phyloP scores from a whole-genome alignment of 106 monocot genomes.

The Dactylorhiza incarnata region DNA sequence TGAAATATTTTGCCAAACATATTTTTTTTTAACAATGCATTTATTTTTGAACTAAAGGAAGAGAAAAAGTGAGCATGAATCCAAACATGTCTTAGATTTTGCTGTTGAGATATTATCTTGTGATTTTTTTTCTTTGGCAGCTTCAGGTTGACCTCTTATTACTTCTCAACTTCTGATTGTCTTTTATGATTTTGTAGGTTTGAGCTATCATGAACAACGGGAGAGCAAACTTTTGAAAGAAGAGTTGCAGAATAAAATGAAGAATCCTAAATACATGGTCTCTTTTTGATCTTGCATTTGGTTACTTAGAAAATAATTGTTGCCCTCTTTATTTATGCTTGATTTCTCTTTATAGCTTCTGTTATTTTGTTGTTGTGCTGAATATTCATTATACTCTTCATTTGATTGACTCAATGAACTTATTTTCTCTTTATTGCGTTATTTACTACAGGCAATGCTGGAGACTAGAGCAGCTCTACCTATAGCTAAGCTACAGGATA shows the following conservation, averaged over 20 bases:
- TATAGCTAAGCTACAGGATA: conserved; percentile 58
- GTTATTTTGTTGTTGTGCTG: background rate
- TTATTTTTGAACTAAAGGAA: too few relatives aligned
- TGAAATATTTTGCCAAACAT: too few relatives aligned
- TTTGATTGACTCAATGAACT: background rate
- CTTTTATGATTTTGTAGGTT: conserved; percentile 25
- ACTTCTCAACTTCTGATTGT: background rate
- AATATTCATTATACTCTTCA: background rate
- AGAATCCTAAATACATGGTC: conserved; percentile 73
- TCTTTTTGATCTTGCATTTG: conserved; percentile 5
- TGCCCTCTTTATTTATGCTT: background rate
- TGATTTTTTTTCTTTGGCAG: background rate
- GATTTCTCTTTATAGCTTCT: background rate
- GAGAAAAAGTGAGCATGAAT: too few relatives aligned
- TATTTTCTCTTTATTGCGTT: background rate
- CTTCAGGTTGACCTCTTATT: background rate
- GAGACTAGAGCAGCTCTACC: conserved; percentile 75
- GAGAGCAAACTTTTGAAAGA: conserved; percentile 50
- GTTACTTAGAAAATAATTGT: conserved; percentile 1
- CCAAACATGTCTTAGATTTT: background rate
- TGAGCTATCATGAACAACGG: conserved; percentile 19
- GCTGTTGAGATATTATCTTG: background rate
- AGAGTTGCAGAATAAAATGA: conserved; percentile 54
- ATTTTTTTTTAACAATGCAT: too few relatives aligned
- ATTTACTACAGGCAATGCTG: conserved; percentile 59